Base-by-base conservation (phyloP, 1,284 basidiomycete genomes). In the Apiotrichum siamense region DNA sequence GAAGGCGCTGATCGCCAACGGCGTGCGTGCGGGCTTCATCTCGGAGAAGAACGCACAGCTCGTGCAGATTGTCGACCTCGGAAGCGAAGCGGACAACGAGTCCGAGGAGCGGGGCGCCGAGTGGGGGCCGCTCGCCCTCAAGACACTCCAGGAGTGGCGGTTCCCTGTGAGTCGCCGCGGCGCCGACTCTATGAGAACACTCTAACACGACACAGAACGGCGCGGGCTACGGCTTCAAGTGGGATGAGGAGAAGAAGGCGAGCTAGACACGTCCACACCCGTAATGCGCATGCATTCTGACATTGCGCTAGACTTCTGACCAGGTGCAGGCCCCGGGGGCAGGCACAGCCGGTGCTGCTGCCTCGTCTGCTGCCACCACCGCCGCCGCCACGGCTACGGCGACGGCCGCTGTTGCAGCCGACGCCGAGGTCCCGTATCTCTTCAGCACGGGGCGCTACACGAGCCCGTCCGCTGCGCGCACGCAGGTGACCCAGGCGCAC, bases 1-100 rank as follows among this genome's bases (percentile, higher is more conserved):
- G n/a, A 81, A 83, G 31, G 76, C 80, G 20, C 79, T 90, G 49
- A 80, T 96, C 60, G 75, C 80, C 50, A 80, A 77, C 44, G 83
- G 84, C 4, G 74, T 87, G 43, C 69, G 78, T 21, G 81, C 81
- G 25, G 90, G 88, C 3, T 96, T 91, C 74, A 88, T 93, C 66
- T 74, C 76, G 24, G 74, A 80, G 1, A 62, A 74, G 29, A 87
- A 83, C 63, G 78, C 82, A 50, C 59, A 71, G 3, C 75, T 92
- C 21, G 73, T 89, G 26, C 66, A 79, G 15, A 84, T 91, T 53
- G 78, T 92, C 18, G 84, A 92, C 47, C 83, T 87, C 0, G 65
- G 74, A 4, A 65, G 63, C 3, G 77, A 80, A 39, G 74, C 64
- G 24, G 70, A 72, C 1, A 79, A 81, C 25, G 83, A 85, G 49